phyloP scores from a whole-genome alignment of 2,329 filamentous ascomycete genomes.

The Neopestalotiopsis sp. region DNA sequence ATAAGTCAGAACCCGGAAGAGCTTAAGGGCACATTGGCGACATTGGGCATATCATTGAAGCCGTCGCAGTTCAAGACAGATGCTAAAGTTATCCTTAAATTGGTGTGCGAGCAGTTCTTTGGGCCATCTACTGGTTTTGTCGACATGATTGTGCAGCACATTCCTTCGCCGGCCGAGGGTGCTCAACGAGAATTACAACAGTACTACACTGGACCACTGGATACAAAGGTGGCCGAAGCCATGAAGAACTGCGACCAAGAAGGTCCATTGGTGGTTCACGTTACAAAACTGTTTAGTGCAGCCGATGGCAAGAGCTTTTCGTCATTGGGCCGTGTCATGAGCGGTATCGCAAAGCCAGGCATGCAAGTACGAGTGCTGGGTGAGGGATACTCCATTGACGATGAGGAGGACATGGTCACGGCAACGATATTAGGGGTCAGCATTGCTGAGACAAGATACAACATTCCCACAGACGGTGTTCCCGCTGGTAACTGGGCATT shows the following conservation, averaged over 20 bases:
- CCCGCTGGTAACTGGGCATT: slow-evolving; percentile 94
- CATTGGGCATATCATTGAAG: slow-evolving; percentile 85
- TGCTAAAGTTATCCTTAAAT: slow-evolving; percentile 83
- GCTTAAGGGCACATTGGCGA: slow-evolving; percentile 77
- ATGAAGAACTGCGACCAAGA: slow-evolving; percentile 88
- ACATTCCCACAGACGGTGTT: slow-evolving; percentile 87
- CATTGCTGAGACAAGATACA: slow-evolving; percentile 92
- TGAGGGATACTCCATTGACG: slow-evolving; percentile 93
- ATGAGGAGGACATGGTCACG: slow-evolving; percentile 95
- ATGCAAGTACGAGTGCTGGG: slow-evolving; percentile 89
- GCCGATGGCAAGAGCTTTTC: slow-evolving; percentile 90
- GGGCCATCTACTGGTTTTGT: slow-evolving; percentile 89
- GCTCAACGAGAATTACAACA: slow-evolving; percentile 78
- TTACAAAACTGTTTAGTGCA: slow-evolving; percentile 93
- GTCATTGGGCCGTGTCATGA: slow-evolving; percentile 90
- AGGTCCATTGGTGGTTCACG: slow-evolving; percentile 87
- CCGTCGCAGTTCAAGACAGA: slow-evolving; percentile 91
- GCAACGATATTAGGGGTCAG: slow-evolving; percentile 86
- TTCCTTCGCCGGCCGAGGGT: slow-evolving; percentile 85
- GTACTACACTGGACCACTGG: slow-evolving; percentile 90
- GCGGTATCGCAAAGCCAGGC: slow-evolving; percentile 83
- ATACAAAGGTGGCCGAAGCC: slow-evolving; percentile 78
- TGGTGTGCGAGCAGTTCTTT: slow-evolving; percentile 96
- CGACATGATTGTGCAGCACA: slow-evolving; percentile 90
- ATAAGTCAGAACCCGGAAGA: slow-evolving; percentile 90